Evolutionary conservation across 179 eudicot genomes (phyloP), one percentile per base, ranked within the genome.

Genomic region (Beta corolliflora): DNA sequence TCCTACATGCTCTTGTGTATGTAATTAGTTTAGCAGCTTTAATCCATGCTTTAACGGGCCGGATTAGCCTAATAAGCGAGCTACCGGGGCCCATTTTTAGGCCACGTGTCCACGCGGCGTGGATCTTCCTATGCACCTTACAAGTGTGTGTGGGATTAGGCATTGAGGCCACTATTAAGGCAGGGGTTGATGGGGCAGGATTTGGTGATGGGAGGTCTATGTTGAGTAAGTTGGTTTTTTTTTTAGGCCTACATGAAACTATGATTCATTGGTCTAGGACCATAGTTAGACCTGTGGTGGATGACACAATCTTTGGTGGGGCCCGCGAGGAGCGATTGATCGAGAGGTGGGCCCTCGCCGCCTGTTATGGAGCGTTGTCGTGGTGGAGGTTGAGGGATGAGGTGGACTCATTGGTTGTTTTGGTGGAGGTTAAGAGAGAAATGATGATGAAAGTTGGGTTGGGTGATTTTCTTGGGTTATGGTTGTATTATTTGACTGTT

Each of bases 351-450:
- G 90, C 77, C 19, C 53, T 90, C 80, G 95, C 93, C 0, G 84
- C 71, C 0, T 76, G 88, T 50, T 92, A 88, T 45, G 92, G 93
- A n/a, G 66, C 74, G 44, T 84, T 95, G 86, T 91, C 95, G 88
- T 93, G 97, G 97, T 86, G 91, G 93, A 83, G 89, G 79, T 65
- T 95, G 90, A 88, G 92, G 80, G 90, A 82, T 48, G 98, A 93
- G 84, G 90, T 90, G 66, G 97, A 92, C 77, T 73, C 90, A 1
- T 76, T 95, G 89, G 99, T 89, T 83, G 87, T 83, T 54, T 90
- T 92, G 71, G 89, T 89, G 73, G 92, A 87, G 89, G 79, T 85
- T 60, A 91, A 87, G 83, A 89, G 81, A 81, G 89, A 83, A 79
- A 54, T 88, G 87, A 61, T 54, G 71, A 70, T 75, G 82, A 83